These are phyloP conservation scores for Groenewaldozyma auringiensis DNA, from an alignment of 1,139 yeast genomes.

Conservation along the genomic window DNA sequence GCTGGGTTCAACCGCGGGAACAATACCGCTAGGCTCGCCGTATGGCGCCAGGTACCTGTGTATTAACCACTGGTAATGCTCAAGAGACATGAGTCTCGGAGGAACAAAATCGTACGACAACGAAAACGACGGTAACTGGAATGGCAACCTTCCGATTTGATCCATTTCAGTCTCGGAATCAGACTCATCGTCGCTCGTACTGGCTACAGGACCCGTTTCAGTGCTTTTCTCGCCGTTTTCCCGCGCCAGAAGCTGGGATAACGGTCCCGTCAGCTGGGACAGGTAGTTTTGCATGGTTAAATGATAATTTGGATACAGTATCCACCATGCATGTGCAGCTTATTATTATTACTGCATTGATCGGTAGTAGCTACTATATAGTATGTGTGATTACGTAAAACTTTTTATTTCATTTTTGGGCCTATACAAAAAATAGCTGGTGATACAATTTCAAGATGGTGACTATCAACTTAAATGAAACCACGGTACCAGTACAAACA, in stretches of 20 bases:
- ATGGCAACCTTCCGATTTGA: conserved; percentile 27
- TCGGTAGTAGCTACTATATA: too few relatives aligned
- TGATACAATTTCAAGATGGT: too few relatives aligned
- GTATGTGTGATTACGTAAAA: too few relatives aligned
- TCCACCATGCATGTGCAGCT: too few relatives aligned
- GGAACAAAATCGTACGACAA: neutral
- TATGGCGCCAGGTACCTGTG: conserved; percentile 19
- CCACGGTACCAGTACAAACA: conserved; percentile 10
- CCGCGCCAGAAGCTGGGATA: neutral
- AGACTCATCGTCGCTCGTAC: conserved; percentile 16
- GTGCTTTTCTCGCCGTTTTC: conserved; percentile 12
- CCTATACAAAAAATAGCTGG: too few relatives aligned
- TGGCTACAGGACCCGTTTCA: conserved; percentile 13
- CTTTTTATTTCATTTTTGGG: too few relatives aligned
- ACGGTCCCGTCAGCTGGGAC: neutral
- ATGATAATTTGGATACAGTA: too few relatives aligned
- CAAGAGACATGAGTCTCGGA: conserved; percentile 18
- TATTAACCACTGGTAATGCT: conserved; percentile 21
- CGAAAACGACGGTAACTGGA: conserved; percentile 12
- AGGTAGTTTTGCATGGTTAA: neutral
- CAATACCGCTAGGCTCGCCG: conserved; percentile 51
- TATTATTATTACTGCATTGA: too few relatives aligned
- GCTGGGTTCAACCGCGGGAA: conserved; percentile 41
- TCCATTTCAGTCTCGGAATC: conserved; percentile 28
- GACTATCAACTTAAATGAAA: too few relatives aligned